phyloP scores from a whole-genome alignment of 31 red algal species.

The Odonthalia washingtoniensis region DNA sequence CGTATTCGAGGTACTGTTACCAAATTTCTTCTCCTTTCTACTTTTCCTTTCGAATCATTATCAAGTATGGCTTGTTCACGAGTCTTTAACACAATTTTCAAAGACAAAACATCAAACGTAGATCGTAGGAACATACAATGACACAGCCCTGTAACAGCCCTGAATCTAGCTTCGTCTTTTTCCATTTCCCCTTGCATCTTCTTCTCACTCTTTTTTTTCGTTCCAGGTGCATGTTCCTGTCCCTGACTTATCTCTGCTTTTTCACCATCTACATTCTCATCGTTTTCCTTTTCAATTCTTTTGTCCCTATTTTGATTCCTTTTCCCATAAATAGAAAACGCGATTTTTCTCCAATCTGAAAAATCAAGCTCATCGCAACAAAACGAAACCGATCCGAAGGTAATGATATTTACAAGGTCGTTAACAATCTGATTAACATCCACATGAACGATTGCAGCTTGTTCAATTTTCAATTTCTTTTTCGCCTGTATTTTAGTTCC shows the following conservation, averaged over 20 bases:
- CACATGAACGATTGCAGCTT: background rate
- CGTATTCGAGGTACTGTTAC: too few relatives aligned
- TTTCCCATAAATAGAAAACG: too few relatives aligned
- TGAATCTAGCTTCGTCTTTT: background rate
- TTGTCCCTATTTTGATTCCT: background rate
- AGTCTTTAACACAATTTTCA: slow-evolving; percentile 27
- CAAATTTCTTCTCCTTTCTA: too few relatives aligned
- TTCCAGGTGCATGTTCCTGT: background rate
- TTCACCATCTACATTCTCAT: background rate
- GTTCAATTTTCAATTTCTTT: background rate
- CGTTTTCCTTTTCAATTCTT: background rate
- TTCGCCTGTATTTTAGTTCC: background rate
- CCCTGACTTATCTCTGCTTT: background rate
- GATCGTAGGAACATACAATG: slow-evolving; percentile 22
- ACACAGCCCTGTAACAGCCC: slow-evolving; percentile 36
- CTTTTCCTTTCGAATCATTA: too few relatives aligned
- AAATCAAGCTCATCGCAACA: background rate
- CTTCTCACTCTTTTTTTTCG: background rate
- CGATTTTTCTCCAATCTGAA: background rate
- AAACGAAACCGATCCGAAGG: background rate
- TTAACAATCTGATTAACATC: background rate
- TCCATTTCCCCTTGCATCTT: background rate
- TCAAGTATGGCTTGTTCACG: background rate
- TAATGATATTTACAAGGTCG: background rate
- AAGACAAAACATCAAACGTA: slow-evolving; percentile 39